These are phyloP conservation scores for Talaromyces albobiverticillius DNA, from an alignment of 2,329 filamentous ascomycete genomes.

Conservation along the genomic window DNA sequence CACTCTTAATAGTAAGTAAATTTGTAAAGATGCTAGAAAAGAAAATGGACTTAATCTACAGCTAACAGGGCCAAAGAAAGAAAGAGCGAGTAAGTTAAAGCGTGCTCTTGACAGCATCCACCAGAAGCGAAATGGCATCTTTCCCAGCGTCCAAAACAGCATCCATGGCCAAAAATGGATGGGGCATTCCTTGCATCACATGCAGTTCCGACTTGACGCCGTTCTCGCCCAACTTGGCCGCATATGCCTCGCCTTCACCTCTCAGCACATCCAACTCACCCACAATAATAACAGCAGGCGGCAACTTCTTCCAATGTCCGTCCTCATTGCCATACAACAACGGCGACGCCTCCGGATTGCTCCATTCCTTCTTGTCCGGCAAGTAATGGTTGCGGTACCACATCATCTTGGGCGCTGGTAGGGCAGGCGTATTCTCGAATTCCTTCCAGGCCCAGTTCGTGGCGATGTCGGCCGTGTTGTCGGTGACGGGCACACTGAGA, in stretches of 20 bases:
- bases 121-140: slow-evolving; percentile 49
- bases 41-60: not conserved
- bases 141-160: slow-evolving; percentile 51
- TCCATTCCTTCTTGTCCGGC: slow-evolving; percentile 46
- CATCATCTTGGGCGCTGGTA: slow-evolving; percentile 57
- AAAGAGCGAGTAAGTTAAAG: not conserved
- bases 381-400: slow-evolving; percentile 61
- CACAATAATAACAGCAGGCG: slow-evolving; percentile 52
- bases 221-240: slow-evolving; percentile 44
- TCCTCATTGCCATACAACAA: slow-evolving; percentile 48
- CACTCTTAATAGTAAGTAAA: no score
- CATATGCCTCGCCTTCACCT: slow-evolving; percentile 54
- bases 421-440: slow-evolving; percentile 51
- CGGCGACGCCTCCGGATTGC: slow-evolving; percentile 54
- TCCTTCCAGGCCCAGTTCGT: slow-evolving; percentile 50
- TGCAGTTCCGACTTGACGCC: slow-evolving; percentile 50
- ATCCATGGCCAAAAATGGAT: slow-evolving; percentile 60
- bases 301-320: slow-evolving; percentile 45
- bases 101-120: slow-evolving; percentile 28
- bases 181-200: slow-evolving; percentile 55
- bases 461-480: slow-evolving; percentile 52
- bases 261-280: slow-evolving; percentile 58
- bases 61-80: not conserved
- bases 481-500: slow-evolving; percentile 57
- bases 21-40: no score